A percentile compares a stretch with the other conserved stretches of the same genome.
Conservation (phyloP, 2,329 filamentous ascomycete species). For the Phyllosticta paracitricarpa region DNA sequence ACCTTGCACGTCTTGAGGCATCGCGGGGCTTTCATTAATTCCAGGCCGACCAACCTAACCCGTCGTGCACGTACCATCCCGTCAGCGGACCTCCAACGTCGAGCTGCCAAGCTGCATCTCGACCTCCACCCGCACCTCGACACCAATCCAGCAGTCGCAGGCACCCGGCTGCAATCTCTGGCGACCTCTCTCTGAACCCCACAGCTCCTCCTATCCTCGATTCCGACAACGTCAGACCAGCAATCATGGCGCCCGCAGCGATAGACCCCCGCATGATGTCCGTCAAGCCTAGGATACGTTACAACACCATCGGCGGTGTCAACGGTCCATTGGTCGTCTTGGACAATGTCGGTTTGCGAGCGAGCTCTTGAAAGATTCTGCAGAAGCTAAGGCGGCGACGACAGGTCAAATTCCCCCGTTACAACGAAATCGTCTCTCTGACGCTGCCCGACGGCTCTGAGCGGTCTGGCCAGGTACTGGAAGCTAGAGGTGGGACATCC, state of each 20-base stretch:
- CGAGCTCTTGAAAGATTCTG: background rate
- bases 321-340: slow-evolving; percentile 97
- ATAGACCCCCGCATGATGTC: slow-evolving; percentile 42
- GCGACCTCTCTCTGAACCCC: background rate
- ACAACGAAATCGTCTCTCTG: slow-evolving; percentile 95
- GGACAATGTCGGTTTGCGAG: slow-evolving; percentile 65
- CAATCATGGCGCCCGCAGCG: slow-evolving; percentile 25
- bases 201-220: slow-evolving; percentile 7
- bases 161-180: background rate
- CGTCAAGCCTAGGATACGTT: slow-evolving; percentile 67
- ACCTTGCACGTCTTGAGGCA: background rate
- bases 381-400: slow-evolving; percentile 17
- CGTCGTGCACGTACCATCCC: slow-evolving; percentile 5
- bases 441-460: slow-evolving; percentile 92
- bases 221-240: background rate
- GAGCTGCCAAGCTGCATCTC: slow-evolving; percentile 10
- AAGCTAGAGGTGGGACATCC: slow-evolving; percentile 69
- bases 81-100: slow-evolving; percentile 8
- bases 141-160: slow-evolving; percentile 6
- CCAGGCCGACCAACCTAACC: background rate
- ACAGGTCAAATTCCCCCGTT: slow-evolving; percentile 93
- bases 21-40: slow-evolving; percentile 6
- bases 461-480: slow-evolving; percentile 89
- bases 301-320: slow-evolving; percentile 97
- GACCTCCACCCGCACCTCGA: slow-evolving; percentile 7